Evolutionary conservation across 192 early-diverging fungal species (phyloP).

Genomic region (Neocallimastix lanati): DNA sequence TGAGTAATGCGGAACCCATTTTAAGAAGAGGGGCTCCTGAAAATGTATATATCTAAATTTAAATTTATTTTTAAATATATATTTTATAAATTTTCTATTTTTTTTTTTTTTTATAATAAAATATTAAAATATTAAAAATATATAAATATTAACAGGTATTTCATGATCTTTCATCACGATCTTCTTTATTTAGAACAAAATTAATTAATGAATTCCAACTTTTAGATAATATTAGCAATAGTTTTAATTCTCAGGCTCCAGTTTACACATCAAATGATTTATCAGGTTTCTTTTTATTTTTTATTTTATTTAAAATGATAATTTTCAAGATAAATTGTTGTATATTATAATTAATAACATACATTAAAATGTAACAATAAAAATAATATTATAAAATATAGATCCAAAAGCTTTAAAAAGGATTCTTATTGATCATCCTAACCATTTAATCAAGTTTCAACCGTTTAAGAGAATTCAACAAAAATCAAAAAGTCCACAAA

Average conservation of each 20-base stretch:
- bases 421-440: constrained; percentile 15
- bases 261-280: constrained; percentile 12
- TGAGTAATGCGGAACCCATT: background rate
- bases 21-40: background rate
- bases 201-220: constrained; percentile 23
- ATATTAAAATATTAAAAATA: too few relatives aligned
- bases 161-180: constrained; percentile 11
- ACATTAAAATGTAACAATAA: too few relatives aligned
- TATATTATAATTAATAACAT: too few relatives aligned
- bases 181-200: constrained; percentile 10
- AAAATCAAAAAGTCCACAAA: constrained; percentile 7
- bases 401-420: constrained; percentile 4
- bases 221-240: constrained; percentile 13
- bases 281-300: too few relatives aligned
- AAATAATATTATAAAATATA: too few relatives aligned
- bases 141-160: constrained; percentile 1
- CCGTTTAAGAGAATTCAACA: constrained; percentile 18
- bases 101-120: too few relatives aligned
- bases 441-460: constrained; percentile 21
- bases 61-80: too few relatives aligned
- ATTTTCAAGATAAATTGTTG: too few relatives aligned
- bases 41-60: background rate
- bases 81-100: too few relatives aligned
- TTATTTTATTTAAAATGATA: too few relatives aligned
- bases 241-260: constrained; percentile 8